Evolutionary conservation across 805 yeast genomes (phyloP), one percentile per base, ranked within the genome.

Genomic region (Sugiyamaella americana): DNA sequence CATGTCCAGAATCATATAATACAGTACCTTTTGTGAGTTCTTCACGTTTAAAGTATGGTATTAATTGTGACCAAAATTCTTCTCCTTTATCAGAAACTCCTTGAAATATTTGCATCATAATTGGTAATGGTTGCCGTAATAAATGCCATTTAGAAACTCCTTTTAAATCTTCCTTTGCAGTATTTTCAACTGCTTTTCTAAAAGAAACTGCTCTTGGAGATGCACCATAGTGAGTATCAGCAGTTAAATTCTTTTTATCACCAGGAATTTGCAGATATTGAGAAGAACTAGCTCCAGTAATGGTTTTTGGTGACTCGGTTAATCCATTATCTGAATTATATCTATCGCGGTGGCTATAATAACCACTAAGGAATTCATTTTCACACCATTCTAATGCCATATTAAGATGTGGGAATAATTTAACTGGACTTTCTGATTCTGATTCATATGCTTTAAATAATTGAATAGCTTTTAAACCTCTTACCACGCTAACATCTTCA

Each of bases 381-480:
- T 93, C 98, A 69, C 97, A 87, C 96, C 96, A 91, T 65, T 93
- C 98, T 37, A 93, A 72, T 0, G 96, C 95, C 46, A 84, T 76
- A 60, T 93, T 93, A 56, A 93, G 72, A 45, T 86, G 84, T 46
- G 76, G 76, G 60, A 88, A 91, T 38, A 89, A 71, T 55, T 80
- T 80, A 49, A 79, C 76, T 3, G 58, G 51, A 29, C 51, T 55
- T 4, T 56, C 56, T 22, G 69, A 72, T 16, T 71, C 66, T 39
- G 71, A 65, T 26, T 63, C 68, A 46, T 72, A 76, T 68, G 70
- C 72, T 32, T 73, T 79, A 75, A 89, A 80, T 18, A 91, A 67
- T 1, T 95, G 95, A 13, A 93, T 94, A 46, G 88, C 95, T 52
- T 80, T 72, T 50, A 93, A 74, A 0, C 93, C 84, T 38, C 74